A percentile compares a stretch with the other conserved stretches of the same genome.
Evolutionary conservation across 495 filamentous ascomycete species (phyloP).

Genomic region (Aspergillus bertholletiae): DNA sequence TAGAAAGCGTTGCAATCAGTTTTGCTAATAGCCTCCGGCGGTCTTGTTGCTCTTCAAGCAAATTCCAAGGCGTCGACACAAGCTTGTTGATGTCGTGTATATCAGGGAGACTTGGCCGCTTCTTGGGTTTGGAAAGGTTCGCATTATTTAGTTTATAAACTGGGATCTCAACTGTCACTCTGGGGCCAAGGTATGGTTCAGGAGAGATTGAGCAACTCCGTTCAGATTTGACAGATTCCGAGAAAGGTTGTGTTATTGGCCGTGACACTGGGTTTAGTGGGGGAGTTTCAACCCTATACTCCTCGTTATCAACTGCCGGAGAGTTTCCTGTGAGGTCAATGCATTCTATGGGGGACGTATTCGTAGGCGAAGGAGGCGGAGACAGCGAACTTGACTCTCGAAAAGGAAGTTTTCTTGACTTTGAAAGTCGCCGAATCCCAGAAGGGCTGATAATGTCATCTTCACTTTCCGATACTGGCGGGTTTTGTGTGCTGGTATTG

Average conservation of each 20-base stretch:
- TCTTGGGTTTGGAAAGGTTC: neutral
- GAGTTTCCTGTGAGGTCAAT: conserved; percentile 33
- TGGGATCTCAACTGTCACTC: conserved; percentile 1
- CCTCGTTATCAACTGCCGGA: conserved; percentile 14
- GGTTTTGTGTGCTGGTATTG: conserved; percentile 16
- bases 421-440: conserved; percentile 12
- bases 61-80: conserved; percentile 10
- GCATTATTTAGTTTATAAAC: neutral
- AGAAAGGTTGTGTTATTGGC: neutral
- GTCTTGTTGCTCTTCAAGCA: conserved; percentile 28
- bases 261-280: conserved; percentile 24
- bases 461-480: conserved; percentile 23
- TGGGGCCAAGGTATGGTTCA: conserved; percentile 8
- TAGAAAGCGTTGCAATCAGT: conserved; percentile 12
- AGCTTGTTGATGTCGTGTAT: conserved; percentile 25
- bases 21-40: conserved; percentile 31
- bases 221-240: conserved; percentile 1
- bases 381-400: conserved; percentile 11
- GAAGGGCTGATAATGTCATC: conserved; percentile 25
- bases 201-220: conserved; percentile 14
- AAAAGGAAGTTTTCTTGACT: conserved; percentile 2
- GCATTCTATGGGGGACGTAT: conserved; percentile 3
- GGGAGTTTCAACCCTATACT: conserved; percentile 23
- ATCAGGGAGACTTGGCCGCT: conserved; percentile 16
- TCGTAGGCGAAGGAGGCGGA: neutral